Conservation (phyloP, 805 yeast species). For the Suhomyces sp. region DNA sequence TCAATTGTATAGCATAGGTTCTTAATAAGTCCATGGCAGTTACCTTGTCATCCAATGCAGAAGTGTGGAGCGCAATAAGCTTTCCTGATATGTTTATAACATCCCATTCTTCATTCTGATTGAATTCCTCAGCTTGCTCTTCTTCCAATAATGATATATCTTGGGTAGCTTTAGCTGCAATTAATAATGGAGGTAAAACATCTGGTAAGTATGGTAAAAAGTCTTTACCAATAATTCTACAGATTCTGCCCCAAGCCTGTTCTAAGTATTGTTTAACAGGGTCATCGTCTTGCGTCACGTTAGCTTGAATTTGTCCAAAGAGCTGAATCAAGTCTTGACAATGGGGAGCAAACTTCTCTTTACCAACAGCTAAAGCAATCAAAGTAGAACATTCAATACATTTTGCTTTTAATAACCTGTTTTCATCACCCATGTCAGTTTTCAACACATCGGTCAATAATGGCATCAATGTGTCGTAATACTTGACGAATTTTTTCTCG, state of each 20-base stretch:
- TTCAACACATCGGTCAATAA: slow-evolving; percentile 72
- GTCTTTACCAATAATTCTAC: slow-evolving; percentile 79
- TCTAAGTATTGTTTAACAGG: slow-evolving; percentile 84
- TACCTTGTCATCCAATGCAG: slow-evolving; percentile 90
- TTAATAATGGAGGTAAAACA: slow-evolving; percentile 85
- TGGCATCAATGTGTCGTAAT: slow-evolving; percentile 94
- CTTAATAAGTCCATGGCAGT: slow-evolving; percentile 86
- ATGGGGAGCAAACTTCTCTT: slow-evolving; percentile 77
- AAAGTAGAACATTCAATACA: slow-evolving; percentile 94
- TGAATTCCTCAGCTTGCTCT: slow-evolving; percentile 76
- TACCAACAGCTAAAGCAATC: slow-evolving; percentile 93
- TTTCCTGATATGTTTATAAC: slow-evolving; percentile 88
- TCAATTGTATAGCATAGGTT: slow-evolving; percentile 79
- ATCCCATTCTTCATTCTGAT: slow-evolving; percentile 91
- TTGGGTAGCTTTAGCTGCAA: slow-evolving; percentile 84
- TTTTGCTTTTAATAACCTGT: slow-evolving; percentile 80
- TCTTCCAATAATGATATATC: slow-evolving; percentile 88
- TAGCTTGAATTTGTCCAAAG: slow-evolving; percentile 68
- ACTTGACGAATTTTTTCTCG: slow-evolving; percentile 79
- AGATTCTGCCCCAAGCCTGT: slow-evolving; percentile 95
- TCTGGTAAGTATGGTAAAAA: slow-evolving; percentile 79
- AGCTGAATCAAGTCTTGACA: slow-evolving; percentile 69
- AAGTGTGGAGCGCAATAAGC: slow-evolving; percentile 91
- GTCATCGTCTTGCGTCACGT: slow-evolving; percentile 65
- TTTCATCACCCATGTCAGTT: slow-evolving; percentile 75